These are phyloP conservation scores for Salix exigua DNA, from an alignment of 345 rosid genomes.

Conservation along the genomic window DNA sequence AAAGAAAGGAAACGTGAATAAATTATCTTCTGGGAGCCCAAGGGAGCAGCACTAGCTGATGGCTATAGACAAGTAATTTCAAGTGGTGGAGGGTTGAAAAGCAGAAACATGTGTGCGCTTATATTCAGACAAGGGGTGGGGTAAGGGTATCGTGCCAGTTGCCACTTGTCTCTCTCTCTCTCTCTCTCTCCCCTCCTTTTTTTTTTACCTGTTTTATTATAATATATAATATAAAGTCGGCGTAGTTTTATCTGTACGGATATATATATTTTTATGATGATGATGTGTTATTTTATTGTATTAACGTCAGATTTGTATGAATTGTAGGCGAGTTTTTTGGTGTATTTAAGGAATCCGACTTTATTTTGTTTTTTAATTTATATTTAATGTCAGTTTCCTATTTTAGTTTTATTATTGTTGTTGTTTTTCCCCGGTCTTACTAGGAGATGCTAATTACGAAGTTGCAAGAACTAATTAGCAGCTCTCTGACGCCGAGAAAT, in stretches of 20 bases:
- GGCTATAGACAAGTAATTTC: not conserved
- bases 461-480: too few relatives aligned
- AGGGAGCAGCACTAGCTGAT: not conserved
- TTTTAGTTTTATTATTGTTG: not conserved
- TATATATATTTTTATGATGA: too few relatives aligned
- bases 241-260: not conserved
- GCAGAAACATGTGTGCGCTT: not conserved
- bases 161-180: not conserved
- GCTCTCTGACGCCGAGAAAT: too few relatives aligned
- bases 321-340: not conserved
- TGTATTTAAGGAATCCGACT: not conserved
- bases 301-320: not conserved
- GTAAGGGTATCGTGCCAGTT: not conserved
- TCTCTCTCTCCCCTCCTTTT: not conserved
- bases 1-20: not conserved
- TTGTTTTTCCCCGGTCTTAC: too few relatives aligned
- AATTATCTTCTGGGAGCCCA: not conserved
- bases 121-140: not conserved
- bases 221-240: not conserved
- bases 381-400: not conserved
- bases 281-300: too few relatives aligned
- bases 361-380: not conserved
- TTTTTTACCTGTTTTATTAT: not conserved
- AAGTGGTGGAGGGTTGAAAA: not conserved
- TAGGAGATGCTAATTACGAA: too few relatives aligned